Base-by-base conservation (phyloP, 2,329 filamentous ascomycete genomes). In the Nectriaceae sp. region DNA sequence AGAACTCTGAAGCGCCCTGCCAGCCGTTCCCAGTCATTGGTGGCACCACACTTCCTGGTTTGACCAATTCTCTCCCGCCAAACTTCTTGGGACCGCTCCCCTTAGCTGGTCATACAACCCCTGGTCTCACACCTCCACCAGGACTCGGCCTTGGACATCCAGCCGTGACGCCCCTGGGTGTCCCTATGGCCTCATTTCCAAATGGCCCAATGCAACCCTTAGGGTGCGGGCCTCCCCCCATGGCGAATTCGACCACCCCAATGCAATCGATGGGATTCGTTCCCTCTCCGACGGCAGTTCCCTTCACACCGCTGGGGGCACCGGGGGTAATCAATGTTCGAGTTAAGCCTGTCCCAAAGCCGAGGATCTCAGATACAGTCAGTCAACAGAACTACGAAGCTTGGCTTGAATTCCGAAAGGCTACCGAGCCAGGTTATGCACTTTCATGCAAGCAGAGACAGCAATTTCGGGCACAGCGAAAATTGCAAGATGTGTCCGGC, bases 391-490 rank as follows among this genome's bases (percentile, higher is more conserved):
- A 67, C 49, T 78, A 78, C 56, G 75, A 78, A 60, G 71, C 68
- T 29, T 77, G 70, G 54, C 70, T 78, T 26, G 75, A 78, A 58
- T 75, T 70, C 70, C 70, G 74, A 47, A 78, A 78, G 53, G 71
- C 71, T 19, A 70, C 72, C 40, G 71, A 76, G 53, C 75, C 75
- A 5, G 74, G 73, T 2, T 78, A 77, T 54, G 75, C 75, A 20
- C 54, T 72, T 49, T 65, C 70, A 54, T 78, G 75, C 62, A 75
- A 74, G 52, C 63, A 65, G 35, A 65, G 75, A 40, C 75, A 77
- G 55, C 70, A 72, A 48, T 60, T 65, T 20, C 65, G 72, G 42
- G 64, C 62, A 20, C 67, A 69, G 45, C 58, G 66, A 19, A 55
- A 55, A 24, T 39, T 50, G 18, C 36, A 20, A 13, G 29, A 21